Conservation (phyloP, 176 grass and related monocot species). For the Triticum timopheevii region DNA sequence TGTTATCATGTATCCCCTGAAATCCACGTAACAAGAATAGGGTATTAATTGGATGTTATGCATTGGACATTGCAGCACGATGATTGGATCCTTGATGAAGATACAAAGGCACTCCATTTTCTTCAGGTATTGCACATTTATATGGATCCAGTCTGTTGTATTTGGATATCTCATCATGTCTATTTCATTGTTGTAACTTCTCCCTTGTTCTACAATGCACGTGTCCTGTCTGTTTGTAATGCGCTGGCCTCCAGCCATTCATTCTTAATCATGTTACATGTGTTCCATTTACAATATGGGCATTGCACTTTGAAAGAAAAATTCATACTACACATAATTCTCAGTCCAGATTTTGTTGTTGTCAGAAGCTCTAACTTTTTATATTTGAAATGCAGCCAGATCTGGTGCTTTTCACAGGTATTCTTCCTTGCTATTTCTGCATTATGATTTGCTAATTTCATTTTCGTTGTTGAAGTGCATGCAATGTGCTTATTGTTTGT, state of each 20-base stretch:
- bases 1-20: constrained; percentile 21
- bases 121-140: constrained; percentile 55
- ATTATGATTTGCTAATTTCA: neutral
- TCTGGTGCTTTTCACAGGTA: constrained; percentile 94
- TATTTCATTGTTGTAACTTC: constrained; percentile 2
- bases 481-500: neutral
- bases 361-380: constrained; percentile 38
- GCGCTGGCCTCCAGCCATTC: neutral
- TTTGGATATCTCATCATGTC: neutral
- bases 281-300: neutral
- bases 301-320: neutral
- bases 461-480: neutral
- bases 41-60: constrained; percentile 13
- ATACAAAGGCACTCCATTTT: constrained; percentile 79
- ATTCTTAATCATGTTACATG: neutral
- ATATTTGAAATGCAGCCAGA: constrained; percentile 74
- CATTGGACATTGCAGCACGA: constrained; percentile 66
- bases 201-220: neutral
- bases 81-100: constrained; percentile 87
- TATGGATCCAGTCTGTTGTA: constrained; percentile 10
- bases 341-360: constrained; percentile 10
- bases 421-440: neutral
- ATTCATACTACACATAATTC: constrained; percentile 13
- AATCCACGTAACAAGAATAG: neutral
- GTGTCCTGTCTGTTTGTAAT: neutral